phyloP scores from a whole-genome alignment of 2,329 filamentous ascomycete species.

The Shiraia sp. region DNA sequence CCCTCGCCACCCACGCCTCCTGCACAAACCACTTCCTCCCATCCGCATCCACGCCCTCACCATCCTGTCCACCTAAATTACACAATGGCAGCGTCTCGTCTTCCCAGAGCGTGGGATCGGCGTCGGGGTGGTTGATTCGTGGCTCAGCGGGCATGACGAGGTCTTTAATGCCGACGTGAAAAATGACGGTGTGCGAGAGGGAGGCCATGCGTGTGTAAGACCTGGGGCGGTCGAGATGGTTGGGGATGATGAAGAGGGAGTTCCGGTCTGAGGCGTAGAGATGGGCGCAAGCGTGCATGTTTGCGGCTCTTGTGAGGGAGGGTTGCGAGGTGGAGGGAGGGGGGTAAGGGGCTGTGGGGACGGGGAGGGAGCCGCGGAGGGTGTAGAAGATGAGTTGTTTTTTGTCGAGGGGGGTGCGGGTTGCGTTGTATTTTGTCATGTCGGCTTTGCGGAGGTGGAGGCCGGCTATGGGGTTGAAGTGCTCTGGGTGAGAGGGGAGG shows the following conservation, averaged over 20 bases:
- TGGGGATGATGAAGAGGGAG: slow-evolving; percentile 56
- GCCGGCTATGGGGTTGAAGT: slow-evolving; percentile 49
- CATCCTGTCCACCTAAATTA: slow-evolving; percentile 14
- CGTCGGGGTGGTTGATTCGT: slow-evolving; percentile 12
- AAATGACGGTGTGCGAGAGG: slow-evolving; percentile 38
- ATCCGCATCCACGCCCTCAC: slow-evolving; percentile 20
- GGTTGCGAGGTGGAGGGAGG: slow-evolving; percentile 2
- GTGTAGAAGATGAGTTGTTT: slow-evolving; percentile 40
- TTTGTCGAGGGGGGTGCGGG: slow-evolving; percentile 40
- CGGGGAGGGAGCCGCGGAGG: slow-evolving; percentile 38
- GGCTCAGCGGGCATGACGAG: slow-evolving; percentile 4
- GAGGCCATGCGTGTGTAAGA: slow-evolving; percentile 37
- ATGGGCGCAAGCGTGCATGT: slow-evolving; percentile 62
- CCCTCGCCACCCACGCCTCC: slow-evolving; percentile 31
- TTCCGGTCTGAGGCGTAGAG: slow-evolving; percentile 62
- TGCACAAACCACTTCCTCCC: slow-evolving; percentile 40
- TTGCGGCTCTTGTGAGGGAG: slow-evolving; percentile 40
- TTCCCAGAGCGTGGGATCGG: slow-evolving; percentile 30
- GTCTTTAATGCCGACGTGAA: slow-evolving; percentile 34
- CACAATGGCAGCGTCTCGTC: slow-evolving; percentile 25
- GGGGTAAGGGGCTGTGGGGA: slow-evolving; percentile 29
- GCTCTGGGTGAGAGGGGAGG: slow-evolving; percentile 34
- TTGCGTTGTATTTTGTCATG: slow-evolving; percentile 55
- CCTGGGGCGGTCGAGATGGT: slow-evolving; percentile 41
- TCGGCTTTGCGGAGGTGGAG: slow-evolving; percentile 57